Evolutionary conservation across 768 basidiomycete genomes (phyloP), one percentile per base, ranked within the genome.

Genomic region (Pleurotus pulmonarius): DNA sequence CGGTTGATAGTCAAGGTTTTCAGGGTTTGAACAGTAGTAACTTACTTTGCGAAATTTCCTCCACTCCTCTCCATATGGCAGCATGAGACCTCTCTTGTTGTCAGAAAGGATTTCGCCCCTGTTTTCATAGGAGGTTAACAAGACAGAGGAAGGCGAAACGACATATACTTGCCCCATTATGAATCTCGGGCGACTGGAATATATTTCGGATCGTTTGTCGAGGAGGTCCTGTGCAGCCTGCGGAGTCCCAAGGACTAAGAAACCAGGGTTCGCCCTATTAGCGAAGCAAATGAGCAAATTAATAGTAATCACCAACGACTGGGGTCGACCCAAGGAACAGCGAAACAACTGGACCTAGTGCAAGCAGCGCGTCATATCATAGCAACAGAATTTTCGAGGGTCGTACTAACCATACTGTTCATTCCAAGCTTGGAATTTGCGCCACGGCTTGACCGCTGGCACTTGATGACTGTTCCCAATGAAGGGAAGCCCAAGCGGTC

Each of bases 381-480:
- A 46, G 56, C 46, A 25, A 56, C 37, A 41, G 39, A 46, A 3
- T 41, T 41, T 22, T 40, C 48, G 20, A 57, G 59, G 38, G 13
- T 29, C 46, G 4, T 4, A 55, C 66, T 16, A 54, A 79, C 80
- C 80, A 59, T 80, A 79, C 57, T 70, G 63, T 16, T 62, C 67
- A 56, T 74, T 77, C 75, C 79, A 80, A 46, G 76, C 72, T 22
- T 73, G 70, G 58, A 80, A 81, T 62, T 73, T 76, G 25, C 67
- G 63, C 81, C 81, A 82, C 0, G 79, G 78, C 59, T 79, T 76
- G 22, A 70, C 58, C 3, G 62, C 56, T 5, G 80, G 79, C 16
- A 80, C 64, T 55, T 81, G 75, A 55, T 77, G 70, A 38, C 67
- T 64, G 60, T 80, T 82, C 0, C 81, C 80, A 22, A 80, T 69